Conservation (phyloP, 225 moss, liverwort and hornwort species). For the Pseudisothecium myosuroides region DNA sequence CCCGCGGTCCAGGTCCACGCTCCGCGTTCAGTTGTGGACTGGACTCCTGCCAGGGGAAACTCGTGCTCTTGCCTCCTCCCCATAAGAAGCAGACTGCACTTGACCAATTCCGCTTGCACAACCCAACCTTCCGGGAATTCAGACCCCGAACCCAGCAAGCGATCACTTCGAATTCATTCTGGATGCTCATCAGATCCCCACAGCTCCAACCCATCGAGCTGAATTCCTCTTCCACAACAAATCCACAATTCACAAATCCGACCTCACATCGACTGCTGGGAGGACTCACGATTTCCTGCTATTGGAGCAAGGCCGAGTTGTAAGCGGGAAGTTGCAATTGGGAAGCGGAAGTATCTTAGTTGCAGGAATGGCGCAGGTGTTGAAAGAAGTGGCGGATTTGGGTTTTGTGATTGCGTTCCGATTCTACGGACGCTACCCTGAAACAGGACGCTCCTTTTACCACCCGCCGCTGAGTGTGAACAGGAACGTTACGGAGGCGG, state of each 20-base stretch:
- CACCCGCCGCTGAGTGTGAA: conserved; percentile 18
- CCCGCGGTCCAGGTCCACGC: neutral
- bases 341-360: no score
- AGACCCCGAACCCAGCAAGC: neutral
- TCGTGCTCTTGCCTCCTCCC: neutral
- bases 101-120: neutral
- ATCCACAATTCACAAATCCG: neutral
- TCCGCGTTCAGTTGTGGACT: neutral
- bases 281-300: neutral
- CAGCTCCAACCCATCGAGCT: neutral
- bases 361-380: conserved; percentile 2
- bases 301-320: neutral
- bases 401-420: conserved; percentile 34
- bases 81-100: neutral
- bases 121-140: neutral
- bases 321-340: neutral
- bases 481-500: neutral
- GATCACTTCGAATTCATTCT: neutral
- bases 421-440: conserved; percentile 46
- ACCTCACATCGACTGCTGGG: neutral
- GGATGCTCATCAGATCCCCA: neutral
- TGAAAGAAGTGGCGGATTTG: conserved; percentile 35
- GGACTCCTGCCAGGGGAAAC: neutral
- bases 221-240: neutral
- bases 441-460: conserved; percentile 37